Evolutionary conservation across 805 yeast genomes (phyloP).

Genomic region (Saccharomyces eubayanus): DNA sequence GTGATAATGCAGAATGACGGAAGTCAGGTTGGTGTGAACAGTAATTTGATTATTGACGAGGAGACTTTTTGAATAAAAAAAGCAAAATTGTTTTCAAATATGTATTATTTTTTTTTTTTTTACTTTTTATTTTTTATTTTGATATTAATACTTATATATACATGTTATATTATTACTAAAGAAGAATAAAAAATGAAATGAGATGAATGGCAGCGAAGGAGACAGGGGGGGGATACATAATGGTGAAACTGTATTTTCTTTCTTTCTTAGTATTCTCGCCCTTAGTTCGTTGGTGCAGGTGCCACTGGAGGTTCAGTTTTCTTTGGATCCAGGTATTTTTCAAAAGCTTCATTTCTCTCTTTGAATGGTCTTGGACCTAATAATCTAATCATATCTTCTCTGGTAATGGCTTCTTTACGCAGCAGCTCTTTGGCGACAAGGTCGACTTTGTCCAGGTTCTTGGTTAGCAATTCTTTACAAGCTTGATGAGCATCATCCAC

Average conservation of each 20-base stretch:
- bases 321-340: conserved; percentile 59
- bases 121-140: conserved; percentile 1
- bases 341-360: conserved; percentile 85
- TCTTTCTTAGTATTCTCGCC: not conserved
- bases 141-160: not conserved
- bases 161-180: not conserved
- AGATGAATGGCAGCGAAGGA: conserved; percentile 5
- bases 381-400: conserved; percentile 87
- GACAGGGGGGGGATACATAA: not conserved
- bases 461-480: conserved; percentile 58
- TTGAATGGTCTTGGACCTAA: conserved; percentile 90
- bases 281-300: conserved; percentile 10
- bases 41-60: conserved; percentile 29
- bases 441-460: conserved; percentile 65
- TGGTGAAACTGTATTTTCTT: not conserved
- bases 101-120: conserved; percentile 1
- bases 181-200: not conserved
- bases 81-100: not conserved
- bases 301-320: conserved; percentile 3
- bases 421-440: conserved; percentile 81
- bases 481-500: conserved; percentile 65
- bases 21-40: not conserved
- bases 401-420: conserved; percentile 79
- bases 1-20: not conserved
- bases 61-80: conserved; percentile 23